Evolutionary conservation across 768 basidiomycete genomes (phyloP), one percentile per base, ranked within the genome.

Genomic region (Suillus variegatus): DNA sequence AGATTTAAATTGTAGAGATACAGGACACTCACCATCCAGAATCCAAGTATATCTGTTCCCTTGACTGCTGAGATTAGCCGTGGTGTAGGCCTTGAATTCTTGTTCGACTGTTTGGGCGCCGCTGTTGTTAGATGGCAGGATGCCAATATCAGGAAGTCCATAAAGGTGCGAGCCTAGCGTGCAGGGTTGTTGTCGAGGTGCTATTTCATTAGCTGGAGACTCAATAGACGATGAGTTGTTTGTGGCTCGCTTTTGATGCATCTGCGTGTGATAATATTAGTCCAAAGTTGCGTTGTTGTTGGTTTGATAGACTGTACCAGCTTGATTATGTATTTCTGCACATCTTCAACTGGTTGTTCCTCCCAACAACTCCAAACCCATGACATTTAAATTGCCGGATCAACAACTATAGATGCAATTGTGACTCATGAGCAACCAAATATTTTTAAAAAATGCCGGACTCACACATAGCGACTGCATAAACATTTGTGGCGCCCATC

Each of bases 381-480:
- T 6, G n/a, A 64, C 46, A 64, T 56, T 36, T 16, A 14, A 25
- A 64, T 47, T 1, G 4, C 44, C 0, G 32, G 54, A 25, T 64
- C 28, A 14, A 58, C 40, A 36, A 64, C 63, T 64, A 43, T 36
- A 22, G 14, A 41, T 40, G 58, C 38, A 60, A 44, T 41, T 22
- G 38, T 60, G 5, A 4, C 43, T 43, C 6, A 43, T 43, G 32
- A 44, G 32, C 38, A 60, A 60, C 28, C n/a, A 35, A 44, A 16
- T 22, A 36, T 56, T 56, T 36, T 3, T 10, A 22, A 22, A 49
- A 49, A 6, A 49, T 49, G 8, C 47, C 6, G 35, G 22, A 61
- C 60, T 61, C 46, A 44, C 41, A 28, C 60, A 61, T 61, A 22
- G 55, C 10, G 5, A 40, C 60, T 44, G 41, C 46, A 43, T 22